These are phyloP conservation scores for Aspergillus fischeri DNA, from an alignment of 2,329 filamentous ascomycete species.

Conservation along the genomic window DNA sequence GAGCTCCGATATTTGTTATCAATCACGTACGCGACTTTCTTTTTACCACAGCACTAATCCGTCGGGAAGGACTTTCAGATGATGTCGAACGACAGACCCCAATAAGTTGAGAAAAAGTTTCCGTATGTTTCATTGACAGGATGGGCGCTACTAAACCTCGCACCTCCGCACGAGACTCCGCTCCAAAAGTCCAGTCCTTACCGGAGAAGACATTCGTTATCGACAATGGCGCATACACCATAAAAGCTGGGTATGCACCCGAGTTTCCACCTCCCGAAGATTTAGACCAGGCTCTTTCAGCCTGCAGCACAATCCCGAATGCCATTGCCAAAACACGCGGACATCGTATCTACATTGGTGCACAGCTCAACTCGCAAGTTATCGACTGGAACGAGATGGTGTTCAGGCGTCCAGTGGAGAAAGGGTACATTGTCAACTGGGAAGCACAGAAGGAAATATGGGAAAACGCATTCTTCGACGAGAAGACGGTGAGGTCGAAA, in stretches of 20 bases:
- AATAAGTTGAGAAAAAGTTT: not conserved
- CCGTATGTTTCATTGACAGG: not conserved
- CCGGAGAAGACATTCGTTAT: constrained; percentile 73
- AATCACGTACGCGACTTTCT: not conserved
- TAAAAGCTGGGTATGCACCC: constrained; percentile 80
- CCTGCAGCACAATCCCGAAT: constrained; percentile 75
- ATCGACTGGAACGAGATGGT: constrained; percentile 84
- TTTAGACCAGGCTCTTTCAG: constrained; percentile 36
- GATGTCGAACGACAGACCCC: not conserved
- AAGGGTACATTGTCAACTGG: constrained; percentile 94
- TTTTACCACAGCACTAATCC: not conserved
- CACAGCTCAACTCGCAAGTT: constrained; percentile 68
- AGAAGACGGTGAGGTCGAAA: constrained; percentile 56
- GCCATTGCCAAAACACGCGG: constrained; percentile 81
- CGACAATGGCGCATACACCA: constrained; percentile 86
- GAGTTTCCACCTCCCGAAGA: constrained; percentile 31
- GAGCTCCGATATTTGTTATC: constrained; percentile 4
- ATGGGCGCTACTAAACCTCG: constrained; percentile 36
- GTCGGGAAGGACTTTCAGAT: not conserved
- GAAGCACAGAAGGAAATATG: constrained; percentile 93
- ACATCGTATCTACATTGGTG: constrained; percentile 72
- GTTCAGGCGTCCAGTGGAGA: constrained; percentile 86
- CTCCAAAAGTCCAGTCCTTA: constrained; percentile 46
- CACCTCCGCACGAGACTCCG: constrained; percentile 48
- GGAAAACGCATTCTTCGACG: constrained; percentile 80